Conservation (phyloP, 1,139 yeast genomes). For the Lodderomyces parapsilosis region DNA sequence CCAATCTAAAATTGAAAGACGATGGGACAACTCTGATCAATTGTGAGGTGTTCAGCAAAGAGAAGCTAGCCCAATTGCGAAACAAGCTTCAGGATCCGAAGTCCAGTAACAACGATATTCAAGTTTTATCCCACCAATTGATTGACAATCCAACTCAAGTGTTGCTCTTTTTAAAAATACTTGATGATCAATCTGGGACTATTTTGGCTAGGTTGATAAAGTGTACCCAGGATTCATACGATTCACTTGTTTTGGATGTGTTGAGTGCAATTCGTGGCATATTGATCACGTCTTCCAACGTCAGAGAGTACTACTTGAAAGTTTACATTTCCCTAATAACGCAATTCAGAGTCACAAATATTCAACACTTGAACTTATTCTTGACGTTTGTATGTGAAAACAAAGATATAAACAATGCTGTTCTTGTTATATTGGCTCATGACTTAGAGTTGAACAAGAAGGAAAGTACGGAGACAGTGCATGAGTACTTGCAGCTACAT, state of each 20-base stretch:
- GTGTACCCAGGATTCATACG: neutral
- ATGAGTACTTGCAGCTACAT: slow-evolving; percentile 25
- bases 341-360: slow-evolving; percentile 20
- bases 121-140: slow-evolving; percentile 18
- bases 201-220: slow-evolving; percentile 5
- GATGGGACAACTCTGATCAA: neutral
- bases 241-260: slow-evolving; percentile 12
- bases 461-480: slow-evolving; percentile 19
- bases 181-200: slow-evolving; percentile 20
- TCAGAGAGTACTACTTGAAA: slow-evolving; percentile 14
- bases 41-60: neutral
- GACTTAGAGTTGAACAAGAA: slow-evolving; percentile 19
- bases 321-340: slow-evolving; percentile 13
- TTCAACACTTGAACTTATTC: slow-evolving; percentile 26
- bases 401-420: slow-evolving; percentile 17
- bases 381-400: slow-evolving; percentile 19
- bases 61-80: neutral
- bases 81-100: neutral
- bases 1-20: neutral
- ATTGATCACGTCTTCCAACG: slow-evolving; percentile 11
- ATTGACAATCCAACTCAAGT: slow-evolving; percentile 20
- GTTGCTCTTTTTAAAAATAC: slow-evolving; percentile 17
- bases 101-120: neutral
- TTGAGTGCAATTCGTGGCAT: slow-evolving; percentile 15
- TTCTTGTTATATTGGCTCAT: slow-evolving; percentile 27